These are phyloP conservation scores for Aureobasidium mangrovei DNA, from an alignment of 2,329 filamentous ascomycete genomes.

Conservation along the genomic window DNA sequence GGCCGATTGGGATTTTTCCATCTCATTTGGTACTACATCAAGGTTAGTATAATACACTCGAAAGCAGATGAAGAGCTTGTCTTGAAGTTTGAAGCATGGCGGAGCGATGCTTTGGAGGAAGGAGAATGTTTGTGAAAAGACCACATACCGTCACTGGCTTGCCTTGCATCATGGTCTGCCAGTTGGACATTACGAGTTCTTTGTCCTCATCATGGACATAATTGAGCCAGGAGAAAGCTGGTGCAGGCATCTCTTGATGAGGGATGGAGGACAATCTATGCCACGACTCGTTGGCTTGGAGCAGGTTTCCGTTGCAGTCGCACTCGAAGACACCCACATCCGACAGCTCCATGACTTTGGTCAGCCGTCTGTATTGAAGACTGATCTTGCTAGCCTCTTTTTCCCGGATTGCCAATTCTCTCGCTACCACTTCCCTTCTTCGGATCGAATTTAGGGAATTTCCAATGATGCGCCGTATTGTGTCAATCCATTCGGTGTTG, in stretches of 20 bases:
- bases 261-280: conserved; percentile 6
- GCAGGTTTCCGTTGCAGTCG: conserved; percentile 10
- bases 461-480: background rate
- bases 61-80: background rate
- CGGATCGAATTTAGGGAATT: background rate
- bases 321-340: conserved; percentile 16
- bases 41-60: background rate
- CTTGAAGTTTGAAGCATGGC: background rate
- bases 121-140: too few relatives aligned
- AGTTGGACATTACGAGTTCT: conserved; percentile 5
- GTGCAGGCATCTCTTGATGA: background rate
- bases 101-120: background rate
- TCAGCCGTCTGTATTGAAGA: conserved; percentile 5
- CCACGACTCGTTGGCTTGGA: conserved; percentile 16
- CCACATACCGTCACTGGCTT: conserved; percentile 5
- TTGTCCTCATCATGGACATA: conserved; percentile 6
- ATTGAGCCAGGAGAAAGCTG: conserved; percentile 7
- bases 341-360: conserved; percentile 14
- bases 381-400: conserved; percentile 13
- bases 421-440: background rate
- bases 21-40: conserved; percentile 5
- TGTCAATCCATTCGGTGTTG: background rate
- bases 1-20: conserved; percentile 4
- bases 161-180: conserved; percentile 1
- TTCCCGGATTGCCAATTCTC: background rate